Evolutionary conservation across 306 rosid genomes (phyloP).

Genomic region (Pueraria montana): DNA sequence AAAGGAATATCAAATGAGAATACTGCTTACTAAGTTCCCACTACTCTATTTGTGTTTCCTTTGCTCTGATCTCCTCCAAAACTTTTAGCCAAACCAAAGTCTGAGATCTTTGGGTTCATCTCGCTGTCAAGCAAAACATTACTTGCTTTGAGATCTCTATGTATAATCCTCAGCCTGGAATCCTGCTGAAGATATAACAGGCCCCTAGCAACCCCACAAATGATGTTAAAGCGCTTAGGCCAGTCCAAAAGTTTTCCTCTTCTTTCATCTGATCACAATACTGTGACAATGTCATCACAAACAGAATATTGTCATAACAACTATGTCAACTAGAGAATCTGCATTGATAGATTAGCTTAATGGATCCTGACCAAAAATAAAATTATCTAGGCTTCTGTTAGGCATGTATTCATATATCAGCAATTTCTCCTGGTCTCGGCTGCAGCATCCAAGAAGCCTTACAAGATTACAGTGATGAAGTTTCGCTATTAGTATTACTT

Average conservation of each 20-base stretch:
- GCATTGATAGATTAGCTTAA: too few relatives aligned
- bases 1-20: background rate
- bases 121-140: slow-evolving; percentile 55
- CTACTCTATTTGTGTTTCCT: slow-evolving; percentile 56
- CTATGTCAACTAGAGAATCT: background rate
- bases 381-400: too few relatives aligned
- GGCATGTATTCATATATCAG: too few relatives aligned
- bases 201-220: slow-evolving; percentile 53
- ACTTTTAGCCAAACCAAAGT: slow-evolving; percentile 62
- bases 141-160: too few relatives aligned
- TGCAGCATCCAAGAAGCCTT: too few relatives aligned
- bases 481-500: too few relatives aligned
- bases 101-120: slow-evolving; percentile 29
- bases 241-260: slow-evolving; percentile 43
- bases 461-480: too few relatives aligned
- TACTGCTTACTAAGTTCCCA: slow-evolving; percentile 56
- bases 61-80: slow-evolving; percentile 58
- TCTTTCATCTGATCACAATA: slow-evolving; percentile 39
- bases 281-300: slow-evolving; percentile 2
- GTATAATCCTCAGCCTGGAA: slow-evolving; percentile 53
- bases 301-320: background rate
- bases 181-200: slow-evolving; percentile 62
- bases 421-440: too few relatives aligned
- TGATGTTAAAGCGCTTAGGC: slow-evolving; percentile 53
- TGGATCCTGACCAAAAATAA: too few relatives aligned